Evolutionary conservation across 306 rosid genomes (phyloP), one percentile per base, ranked within the genome.

Genomic region (Trifolium pratense): DNA sequence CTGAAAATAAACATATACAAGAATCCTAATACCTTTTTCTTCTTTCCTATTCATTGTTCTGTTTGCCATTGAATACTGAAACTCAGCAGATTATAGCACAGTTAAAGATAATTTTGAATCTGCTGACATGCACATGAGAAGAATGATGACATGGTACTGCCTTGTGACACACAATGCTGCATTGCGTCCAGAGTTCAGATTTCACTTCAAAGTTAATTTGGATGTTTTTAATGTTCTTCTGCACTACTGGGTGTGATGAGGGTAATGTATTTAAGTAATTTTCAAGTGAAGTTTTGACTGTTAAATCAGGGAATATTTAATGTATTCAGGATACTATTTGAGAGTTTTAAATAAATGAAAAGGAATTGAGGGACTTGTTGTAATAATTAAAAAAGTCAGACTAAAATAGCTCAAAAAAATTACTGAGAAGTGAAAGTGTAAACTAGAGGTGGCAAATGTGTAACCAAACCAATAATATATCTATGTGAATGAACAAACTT

Each of bases 1-100:
- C 90, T 45, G 91, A 89, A 82, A 86, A 91, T 74, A 85, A 86
- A 75, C 84, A 65, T 64, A 58, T 80, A 20, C 80, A 79, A 43
- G 88, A 78, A 62, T 73, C 83, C 52, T 83, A 78, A 78, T 29
- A 46, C 66, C 69, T 26, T 52, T 3, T 14, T 34, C 15, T 34
- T 34, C 25, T 26, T 1, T 14, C 26, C 17, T 9, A 25, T 14
- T 23, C n/a, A 4, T 36, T 67, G 13, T 10, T 68, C 25, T 48
- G 6, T 32, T 16, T 15, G 39, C 26, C 57, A 53, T 45, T 66
- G 39, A 79, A 65, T 53, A 21, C n/a, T n/a, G 20, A 20, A 21
- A 73, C 26, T 48, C 18, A 4, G 43, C 46, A 45, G 23, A 26
- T 57, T 72, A 48, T 26, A 39, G 39, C 42, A 69, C 13, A 16